Evolutionary conservation across 2,329 filamentous ascomycete genomes (phyloP), one percentile per base, ranked within the genome.

Genomic region (Claviceps digitariae): DNA sequence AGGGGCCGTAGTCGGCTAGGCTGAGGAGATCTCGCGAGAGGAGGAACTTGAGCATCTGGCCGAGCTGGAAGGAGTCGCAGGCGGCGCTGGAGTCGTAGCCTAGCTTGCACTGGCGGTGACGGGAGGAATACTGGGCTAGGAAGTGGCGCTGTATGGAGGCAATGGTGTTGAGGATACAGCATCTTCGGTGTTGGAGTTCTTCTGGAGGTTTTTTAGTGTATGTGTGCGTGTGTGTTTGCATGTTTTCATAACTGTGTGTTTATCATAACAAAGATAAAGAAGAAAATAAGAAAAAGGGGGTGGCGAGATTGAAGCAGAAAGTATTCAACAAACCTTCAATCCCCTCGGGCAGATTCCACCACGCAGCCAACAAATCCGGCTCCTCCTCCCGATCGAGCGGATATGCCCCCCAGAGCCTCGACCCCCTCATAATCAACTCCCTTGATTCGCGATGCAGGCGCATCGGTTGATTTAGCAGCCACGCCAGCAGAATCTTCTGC

Each of bases 41-140:
- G 38, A 90, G 77, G 66, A 90, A 90, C 58, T 81, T 82, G 57
- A 88, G 68, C 74, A 87, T 87, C 67, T 90, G 84, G 23, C 86
- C 86, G 1, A 90, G 76, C 66, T 90, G 86, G 62, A 85, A 90
- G 2, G 81, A 83, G 68, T 90, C 86, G 65, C 86, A 90, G 44
- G 84, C 80, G 2, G 77, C 68, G 56, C 81, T 86, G 2, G 81
- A 82, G 61, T 87, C 84, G 66, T 90, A 90, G 51, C 86, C 85
- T 0, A 88, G 74, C 60, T 81, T 81, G 66, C 86, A 90, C 63
- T 89, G 86, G 8, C 72, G 67, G 34, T 69, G 74, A n/a, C 82
- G 79, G 10, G 84, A 85, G 1, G 79, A 79, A 64, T 89, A 90
- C 0, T 86, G 69, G 7, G 66, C 63, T 2, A 90, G 69, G 54